Percentiles rank a stretch among this genome's conserved stretches.
Conservation (phyloP, 768 basidiomycete genomes). For the Kwoniella europaea region DNA sequence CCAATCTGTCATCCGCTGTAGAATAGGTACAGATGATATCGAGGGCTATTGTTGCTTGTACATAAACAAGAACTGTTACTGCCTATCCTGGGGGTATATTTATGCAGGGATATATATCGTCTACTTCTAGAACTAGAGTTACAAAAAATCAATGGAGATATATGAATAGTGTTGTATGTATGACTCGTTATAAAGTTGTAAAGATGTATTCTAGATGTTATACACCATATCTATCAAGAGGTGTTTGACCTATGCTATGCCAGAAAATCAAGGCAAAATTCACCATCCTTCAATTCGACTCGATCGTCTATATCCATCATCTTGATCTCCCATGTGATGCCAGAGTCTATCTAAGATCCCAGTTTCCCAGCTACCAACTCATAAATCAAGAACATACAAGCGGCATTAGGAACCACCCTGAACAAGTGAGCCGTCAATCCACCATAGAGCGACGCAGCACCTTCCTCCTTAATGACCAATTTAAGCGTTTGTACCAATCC, state of each 20-base stretch:
- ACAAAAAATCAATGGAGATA: neutral
- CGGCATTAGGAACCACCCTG: slow-evolving; percentile 95
- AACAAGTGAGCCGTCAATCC: slow-evolving; percentile 93
- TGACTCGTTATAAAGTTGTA: neutral
- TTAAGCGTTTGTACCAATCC: slow-evolving; percentile 82
- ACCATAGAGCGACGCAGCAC: slow-evolving; percentile 77
- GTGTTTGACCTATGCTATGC: neutral
- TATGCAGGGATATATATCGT: slow-evolving; percentile 20
- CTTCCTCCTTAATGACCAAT: slow-evolving; percentile 87
- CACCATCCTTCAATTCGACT: no score
- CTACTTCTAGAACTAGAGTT: neutral
- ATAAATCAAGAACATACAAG: slow-evolving; percentile 95
- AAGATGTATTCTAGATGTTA: neutral
- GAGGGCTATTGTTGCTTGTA: no score
- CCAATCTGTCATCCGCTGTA: no score
- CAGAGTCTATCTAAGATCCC: slow-evolving; percentile 15
- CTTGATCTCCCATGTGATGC: no score
- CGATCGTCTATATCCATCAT: no score
- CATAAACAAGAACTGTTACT: no score
- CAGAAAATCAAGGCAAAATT: neutral
- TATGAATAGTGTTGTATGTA: slow-evolving; percentile 4
- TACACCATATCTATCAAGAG: neutral
- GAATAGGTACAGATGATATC: no score
- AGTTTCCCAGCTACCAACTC: slow-evolving; percentile 65
- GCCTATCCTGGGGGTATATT: slow-evolving; percentile 13